phyloP scores from a whole-genome alignment of 768 basidiomycete species.

The Mycena venus region DNA sequence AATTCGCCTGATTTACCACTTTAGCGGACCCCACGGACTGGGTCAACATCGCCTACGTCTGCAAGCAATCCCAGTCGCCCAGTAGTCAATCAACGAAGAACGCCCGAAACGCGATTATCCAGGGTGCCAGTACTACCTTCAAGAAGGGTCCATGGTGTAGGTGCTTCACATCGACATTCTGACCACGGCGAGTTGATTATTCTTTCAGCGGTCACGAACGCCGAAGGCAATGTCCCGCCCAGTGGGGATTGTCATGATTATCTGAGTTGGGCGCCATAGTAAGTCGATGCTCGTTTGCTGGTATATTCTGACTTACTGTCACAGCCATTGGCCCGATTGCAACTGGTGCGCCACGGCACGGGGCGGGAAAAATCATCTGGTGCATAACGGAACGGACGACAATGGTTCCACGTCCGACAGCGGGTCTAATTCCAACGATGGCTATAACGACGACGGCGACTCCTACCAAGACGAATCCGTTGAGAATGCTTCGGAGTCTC shows the following conservation, averaged over 20 bases:
- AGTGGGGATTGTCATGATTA: constrained; percentile 60
- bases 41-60: constrained; percentile 60
- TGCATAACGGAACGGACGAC: constrained; percentile 38
- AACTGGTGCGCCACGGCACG: constrained; percentile 58
- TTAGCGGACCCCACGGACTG: constrained; percentile 64
- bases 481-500: neutral
- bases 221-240: constrained; percentile 39
- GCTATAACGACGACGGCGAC: neutral
- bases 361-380: constrained; percentile 39
- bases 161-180: constrained; percentile 21
- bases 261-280: constrained; percentile 73
- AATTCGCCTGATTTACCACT: neutral
- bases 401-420: constrained; percentile 13
- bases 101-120: constrained; percentile 52
- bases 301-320: constrained; percentile 33
- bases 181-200: neutral
- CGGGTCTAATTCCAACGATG: neutral
- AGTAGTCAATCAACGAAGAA: constrained; percentile 38
- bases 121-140: constrained; percentile 51
- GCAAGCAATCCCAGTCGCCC: constrained; percentile 38
- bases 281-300: constrained; percentile 30
- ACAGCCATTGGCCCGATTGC: constrained; percentile 68
- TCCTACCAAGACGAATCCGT: constrained; percentile 18
- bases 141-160: constrained; percentile 56
- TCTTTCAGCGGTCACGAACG: constrained; percentile 51